Percentiles rank a stretch among this genome's conserved stretches.
Evolutionary conservation across 2,329 filamentous ascomycete species (phyloP).

Genomic region (Calonectria pseudoturangicola): DNA sequence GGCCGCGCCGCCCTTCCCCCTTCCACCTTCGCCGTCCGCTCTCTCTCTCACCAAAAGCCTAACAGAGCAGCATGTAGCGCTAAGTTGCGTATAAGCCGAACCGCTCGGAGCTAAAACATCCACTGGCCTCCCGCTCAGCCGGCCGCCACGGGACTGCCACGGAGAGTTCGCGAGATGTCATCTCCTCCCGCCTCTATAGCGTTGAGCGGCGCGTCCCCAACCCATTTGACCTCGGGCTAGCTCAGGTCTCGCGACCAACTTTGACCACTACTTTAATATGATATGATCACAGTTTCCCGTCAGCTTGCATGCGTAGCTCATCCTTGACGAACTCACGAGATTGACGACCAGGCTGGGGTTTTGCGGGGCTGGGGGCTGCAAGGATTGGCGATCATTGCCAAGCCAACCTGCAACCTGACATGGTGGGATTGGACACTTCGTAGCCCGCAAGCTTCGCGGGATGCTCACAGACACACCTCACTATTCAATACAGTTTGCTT

Average conservation of each 20-base stretch:
- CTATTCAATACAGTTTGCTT: neutral
- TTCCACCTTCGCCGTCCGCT: neutral
- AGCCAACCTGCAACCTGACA: neutral
- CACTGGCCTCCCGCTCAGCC: conserved; percentile 1
- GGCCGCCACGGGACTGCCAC: conserved; percentile 8
- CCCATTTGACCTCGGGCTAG: conserved; percentile 22
- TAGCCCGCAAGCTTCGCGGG: neutral
- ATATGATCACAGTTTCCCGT: neutral
- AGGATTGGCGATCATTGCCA: conserved; percentile 21
- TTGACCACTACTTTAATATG: conserved; percentile 4
- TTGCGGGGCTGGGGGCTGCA: conserved; percentile 7
- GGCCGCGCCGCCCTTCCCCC: neutral
- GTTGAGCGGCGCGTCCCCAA: conserved; percentile 24
- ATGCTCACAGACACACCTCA: neutral
- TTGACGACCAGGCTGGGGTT: neutral
- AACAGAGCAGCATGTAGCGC: neutral
- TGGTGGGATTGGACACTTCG: neutral
- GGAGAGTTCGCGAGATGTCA: conserved; percentile 22
- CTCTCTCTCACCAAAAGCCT: neutral
- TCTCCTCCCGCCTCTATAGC: conserved; percentile 33
- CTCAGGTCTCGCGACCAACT: conserved; percentile 26
- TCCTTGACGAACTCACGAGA: conserved; percentile 1
- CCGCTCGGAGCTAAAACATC: conserved; percentile 5
- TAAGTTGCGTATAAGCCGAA: conserved; percentile 14
- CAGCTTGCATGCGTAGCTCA: conserved; percentile 21